A percentile compares a stretch with the other conserved stretches of the same genome.
Evolutionary conservation across 1,284 basidiomycete species (phyloP).

Genomic region (Cryptococcus wingfieldii): DNA sequence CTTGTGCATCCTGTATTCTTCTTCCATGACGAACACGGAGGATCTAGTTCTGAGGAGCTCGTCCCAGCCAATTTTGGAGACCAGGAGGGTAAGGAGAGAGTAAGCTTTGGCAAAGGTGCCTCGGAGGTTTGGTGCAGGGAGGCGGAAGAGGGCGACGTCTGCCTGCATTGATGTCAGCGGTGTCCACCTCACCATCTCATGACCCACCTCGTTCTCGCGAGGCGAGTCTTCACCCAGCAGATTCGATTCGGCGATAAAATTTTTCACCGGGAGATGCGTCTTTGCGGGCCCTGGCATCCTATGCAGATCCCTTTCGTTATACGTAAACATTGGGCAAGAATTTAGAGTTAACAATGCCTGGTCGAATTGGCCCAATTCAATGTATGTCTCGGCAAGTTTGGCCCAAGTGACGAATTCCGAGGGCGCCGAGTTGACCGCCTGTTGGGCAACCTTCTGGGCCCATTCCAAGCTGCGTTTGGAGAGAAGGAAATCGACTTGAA

Average conservation of each 20-base stretch:
- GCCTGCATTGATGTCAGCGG: slow-evolving; percentile 53
- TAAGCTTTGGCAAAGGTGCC: slow-evolving; percentile 97
- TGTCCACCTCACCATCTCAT: neutral
- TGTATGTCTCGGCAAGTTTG: slow-evolving; percentile 91
- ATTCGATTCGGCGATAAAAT: slow-evolving; percentile 70
- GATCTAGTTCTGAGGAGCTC: slow-evolving; percentile 92
- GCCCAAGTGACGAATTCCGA: slow-evolving; percentile 99
- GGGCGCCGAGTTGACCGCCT: slow-evolving; percentile 96
- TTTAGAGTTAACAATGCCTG: slow-evolving; percentile 87
- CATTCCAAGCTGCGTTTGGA: slow-evolving; percentile 79
- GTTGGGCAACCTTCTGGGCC: slow-evolving; percentile 85
- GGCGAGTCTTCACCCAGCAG: slow-evolving; percentile 56
- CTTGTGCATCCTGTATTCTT: slow-evolving; percentile 77
- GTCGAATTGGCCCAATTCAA: slow-evolving; percentile 82
- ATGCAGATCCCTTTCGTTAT: slow-evolving; percentile 93
- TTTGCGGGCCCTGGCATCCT: slow-evolving; percentile 75
- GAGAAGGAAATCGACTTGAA: slow-evolving; percentile 83
- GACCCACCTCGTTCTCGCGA: slow-evolving; percentile 74
- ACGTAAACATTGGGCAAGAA: slow-evolving; percentile 99
- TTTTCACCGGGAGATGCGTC: slow-evolving; percentile 81
- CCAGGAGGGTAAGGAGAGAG: slow-evolving; percentile 78
- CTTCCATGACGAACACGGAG: slow-evolving; percentile 98
- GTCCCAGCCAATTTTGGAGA: slow-evolving; percentile 95
- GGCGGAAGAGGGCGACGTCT: slow-evolving; percentile 83
- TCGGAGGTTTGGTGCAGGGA: slow-evolving; percentile 88